Evolutionary conservation across 345 rosid genomes (phyloP), one percentile per base, ranked within the genome.

Genomic region (Eucalyptus regnans): DNA sequence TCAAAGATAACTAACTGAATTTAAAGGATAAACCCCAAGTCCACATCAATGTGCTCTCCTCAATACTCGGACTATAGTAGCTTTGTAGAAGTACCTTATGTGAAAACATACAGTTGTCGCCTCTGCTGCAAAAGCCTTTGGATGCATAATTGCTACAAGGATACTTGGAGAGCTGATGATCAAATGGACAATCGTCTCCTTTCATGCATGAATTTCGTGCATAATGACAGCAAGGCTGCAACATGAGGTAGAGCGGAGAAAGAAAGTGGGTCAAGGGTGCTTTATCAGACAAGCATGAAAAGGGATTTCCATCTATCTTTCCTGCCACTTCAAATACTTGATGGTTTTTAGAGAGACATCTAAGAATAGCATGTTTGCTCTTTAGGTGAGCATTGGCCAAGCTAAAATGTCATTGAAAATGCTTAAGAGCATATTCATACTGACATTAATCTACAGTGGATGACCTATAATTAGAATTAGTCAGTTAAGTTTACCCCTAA

Each of bases 161-260:
- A 91, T 98, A 97, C 90, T 95, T 98, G 90, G 94, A 94, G 86
- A 98, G 99, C 62, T 95, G 92, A 89, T 98, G 99, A 89, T 98
- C 99, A 92, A 92, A 96, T 60, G 98, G 99, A 91, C 99, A 98
- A 62, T 94, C 92, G 31, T 95, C 97, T 88, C 98, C 99, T 93
- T 97, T 97, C 98, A 97, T 94, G 92, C 99, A 97, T 33, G 96
- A 91, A 86, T 93, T 92, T 11, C 96, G 97, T 27, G 97, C 97
- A 94, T 95, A 98, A 93, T 95, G 94, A 91, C 93, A 88, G 92
- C 99, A 98, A 2, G 99, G 99, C 99, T 98, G 94, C 93, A 95
- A 90, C 79, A 94, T 48, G 71, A 87, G 13, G 1, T 46, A 89
- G 41, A 88, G 56, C 71, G 27, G 31, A 17, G 86, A 49, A 43